Evolutionary conservation across 345 rosid genomes (phyloP), one percentile per base, ranked within the genome.

Genomic region (Abelmoschus esculentus): DNA sequence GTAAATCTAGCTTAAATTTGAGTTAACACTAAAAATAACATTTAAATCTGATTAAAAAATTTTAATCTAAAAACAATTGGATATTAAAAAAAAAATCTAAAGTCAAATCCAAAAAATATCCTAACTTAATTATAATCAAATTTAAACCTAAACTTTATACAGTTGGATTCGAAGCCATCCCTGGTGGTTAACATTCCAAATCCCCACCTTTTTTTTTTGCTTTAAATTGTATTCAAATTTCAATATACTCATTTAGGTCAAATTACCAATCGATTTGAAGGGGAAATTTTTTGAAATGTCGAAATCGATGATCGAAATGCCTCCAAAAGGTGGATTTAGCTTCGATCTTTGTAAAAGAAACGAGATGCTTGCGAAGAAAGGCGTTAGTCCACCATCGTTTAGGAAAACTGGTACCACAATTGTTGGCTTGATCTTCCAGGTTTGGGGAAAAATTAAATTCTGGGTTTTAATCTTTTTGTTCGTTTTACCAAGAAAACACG

Each of bases 331-430:
- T 67, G 98, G 98, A 17, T 89, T 91, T 42, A 86, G 86, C 74
- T 93, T 91, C 72, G 98, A 93, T 86, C 85, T 93, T 32, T 91
- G 98, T 72, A 81, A 75, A 72, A 81, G 98, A 65, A 93, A 91
- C 69, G 91, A 79, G 14, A 91, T 88, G 97, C 85, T 93, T 54
- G 63, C 70, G 6, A 78, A 83, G 58, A 87, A 86, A 73, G 96
- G 97, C 63, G 80, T 70, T 32, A 86, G 80, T 34, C 83, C 83
- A 36, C 97, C 97, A 0, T 82, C 91, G 9, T 91, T 38, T 40
- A 77, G 90, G 15, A 93, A 91, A 82, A 93, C 99, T 0, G 99
- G 99, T 62, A 93, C 99, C 29, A 93, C 99, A 42, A 93, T 93
- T 69, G 99, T 93, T 71, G 97, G 97, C 32, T 73, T 93, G 65